phyloP scores from a whole-genome alignment of 345 rosid species.

The Acer negundo region DNA sequence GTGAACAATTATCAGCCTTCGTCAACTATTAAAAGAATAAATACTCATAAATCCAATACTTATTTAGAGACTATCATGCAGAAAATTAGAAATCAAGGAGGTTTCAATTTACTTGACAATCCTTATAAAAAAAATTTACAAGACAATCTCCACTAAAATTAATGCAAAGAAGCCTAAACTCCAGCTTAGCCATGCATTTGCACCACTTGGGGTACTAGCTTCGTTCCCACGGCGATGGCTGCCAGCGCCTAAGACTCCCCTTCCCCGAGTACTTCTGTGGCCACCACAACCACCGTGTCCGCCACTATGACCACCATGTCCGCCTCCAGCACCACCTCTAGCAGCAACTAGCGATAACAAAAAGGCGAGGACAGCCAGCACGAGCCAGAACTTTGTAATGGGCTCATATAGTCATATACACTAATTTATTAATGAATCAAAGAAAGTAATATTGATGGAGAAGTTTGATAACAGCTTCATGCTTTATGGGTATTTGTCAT shows the following conservation, averaged over 20 bases:
- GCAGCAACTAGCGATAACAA: neutral
- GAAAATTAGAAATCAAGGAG: too few species aligned
- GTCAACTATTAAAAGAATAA: too few species aligned
- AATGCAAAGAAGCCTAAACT: neutral
- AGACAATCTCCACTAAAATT: neutral
- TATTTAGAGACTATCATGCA: too few species aligned
- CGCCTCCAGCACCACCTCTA: neutral
- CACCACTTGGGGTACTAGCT: neutral
- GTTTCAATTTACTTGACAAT: too few species aligned
- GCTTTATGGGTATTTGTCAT: too few species aligned
- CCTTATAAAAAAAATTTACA: too few species aligned
- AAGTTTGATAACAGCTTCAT: too few species aligned
- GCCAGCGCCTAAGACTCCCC: neutral
- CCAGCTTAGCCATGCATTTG: slow-evolving; percentile 2
- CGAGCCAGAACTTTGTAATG: neutral
- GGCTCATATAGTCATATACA: neutral
- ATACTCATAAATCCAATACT: too few species aligned
- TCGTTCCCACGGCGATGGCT: neutral
- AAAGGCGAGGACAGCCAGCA: neutral
- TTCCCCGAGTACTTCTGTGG: neutral
- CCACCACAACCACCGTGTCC: neutral
- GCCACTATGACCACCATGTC: neutral
- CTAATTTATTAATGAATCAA: too few species aligned
- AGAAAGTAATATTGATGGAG: too few species aligned
- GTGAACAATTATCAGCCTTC: too few species aligned